Evolutionary conservation across 2,329 filamentous ascomycete genomes (phyloP), one percentile per base, ranked within the genome.

Genomic region (Arthrobotrys megalospora): DNA sequence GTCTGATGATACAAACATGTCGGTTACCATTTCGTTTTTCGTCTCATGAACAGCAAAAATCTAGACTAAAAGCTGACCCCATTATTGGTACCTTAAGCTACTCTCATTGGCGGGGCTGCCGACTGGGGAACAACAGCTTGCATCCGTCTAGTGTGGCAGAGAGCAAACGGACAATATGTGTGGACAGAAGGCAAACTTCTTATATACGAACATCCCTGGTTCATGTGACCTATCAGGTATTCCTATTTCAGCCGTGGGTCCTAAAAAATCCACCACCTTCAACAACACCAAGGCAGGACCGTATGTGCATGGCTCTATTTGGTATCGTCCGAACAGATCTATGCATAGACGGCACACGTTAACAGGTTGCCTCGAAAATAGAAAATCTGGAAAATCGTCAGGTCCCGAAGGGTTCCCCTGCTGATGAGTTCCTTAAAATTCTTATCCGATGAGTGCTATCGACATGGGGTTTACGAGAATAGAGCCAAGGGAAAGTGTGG

Each of bases 151-250:
- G 24, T 62, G 38, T 64, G 38, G 60, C 41, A 47, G 24, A 32
- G 34, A 41, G 69, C 60, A 73, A 66, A 73, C 68, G 53, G 34
- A 58, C n/a, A 16, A 58, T 43, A 43, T 60, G 36, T 60, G 55
- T 60, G 55, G 55, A 28, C 19, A 36, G 36, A 12, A n/a, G 36
- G 55, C 55, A 60, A 60, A 60, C 55, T 28, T 67, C 62, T 60
- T 48, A 47, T 73, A 65, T 55, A 73, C 68, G 16, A 41, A 43
- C 62, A 73, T 73, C 69, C 69, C 32, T 64, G 60, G 60, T 36
- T 48, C 69, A 73, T 73, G 69, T 73, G 69, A 73, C 69, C 69
- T 73, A 73, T 73, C 69, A 73, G 24, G 41, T 66, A 38, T 19
- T n/a, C 38, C n/a, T 14, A 24, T 32, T 36, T 21, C 10, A 48